Conservation (phyloP, 306 rosid genomes). For the Acmispon strigosus region DNA sequence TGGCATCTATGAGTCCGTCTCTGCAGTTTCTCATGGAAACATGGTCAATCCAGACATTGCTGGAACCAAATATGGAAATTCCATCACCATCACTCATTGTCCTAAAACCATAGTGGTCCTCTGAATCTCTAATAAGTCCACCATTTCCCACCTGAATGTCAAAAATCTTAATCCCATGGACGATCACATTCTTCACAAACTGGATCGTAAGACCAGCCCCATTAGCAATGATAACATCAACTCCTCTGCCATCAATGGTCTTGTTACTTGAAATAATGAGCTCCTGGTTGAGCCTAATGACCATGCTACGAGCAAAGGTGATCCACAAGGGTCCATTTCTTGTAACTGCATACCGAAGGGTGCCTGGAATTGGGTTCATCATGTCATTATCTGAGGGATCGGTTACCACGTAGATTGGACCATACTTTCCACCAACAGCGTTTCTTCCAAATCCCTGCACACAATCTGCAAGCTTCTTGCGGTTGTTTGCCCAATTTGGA, state of each 20-base stretch:
- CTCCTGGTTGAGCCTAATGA: constrained; percentile 56
- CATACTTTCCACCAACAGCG: constrained; percentile 64
- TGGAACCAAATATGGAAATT: constrained; percentile 68
- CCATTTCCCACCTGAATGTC: constrained; percentile 35
- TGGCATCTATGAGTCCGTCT: constrained; percentile 70
- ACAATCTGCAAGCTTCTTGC: constrained; percentile 59
- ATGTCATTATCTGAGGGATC: constrained; percentile 51
- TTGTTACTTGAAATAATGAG: constrained; percentile 50
- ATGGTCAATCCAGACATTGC: constrained; percentile 81
- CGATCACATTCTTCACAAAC: constrained; percentile 54
- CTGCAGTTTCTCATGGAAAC: constrained; percentile 57
- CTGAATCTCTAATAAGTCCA: constrained; percentile 52
- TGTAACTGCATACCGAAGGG: constrained; percentile 74
- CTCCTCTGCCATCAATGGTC: constrained; percentile 86
- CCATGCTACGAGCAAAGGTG: constrained; percentile 52
- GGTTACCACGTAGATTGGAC: constrained; percentile 45
- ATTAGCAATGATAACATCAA: constrained; percentile 26
- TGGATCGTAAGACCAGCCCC: constrained; percentile 89
- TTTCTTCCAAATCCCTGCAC: constrained; percentile 60
- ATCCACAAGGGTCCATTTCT: constrained; percentile 67
- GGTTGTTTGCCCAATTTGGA: constrained; percentile 51
- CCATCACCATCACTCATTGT: constrained; percentile 78
- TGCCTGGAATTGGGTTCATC: constrained; percentile 50
- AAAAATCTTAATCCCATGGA: constrained; percentile 51
- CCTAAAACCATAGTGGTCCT: constrained; percentile 49